A percentile compares a stretch with the other conserved stretches of the same genome.
These are phyloP conservation scores for Cercospora sp. DNA, from an alignment of 2,329 filamentous ascomycete species.

Conservation along the genomic window DNA sequence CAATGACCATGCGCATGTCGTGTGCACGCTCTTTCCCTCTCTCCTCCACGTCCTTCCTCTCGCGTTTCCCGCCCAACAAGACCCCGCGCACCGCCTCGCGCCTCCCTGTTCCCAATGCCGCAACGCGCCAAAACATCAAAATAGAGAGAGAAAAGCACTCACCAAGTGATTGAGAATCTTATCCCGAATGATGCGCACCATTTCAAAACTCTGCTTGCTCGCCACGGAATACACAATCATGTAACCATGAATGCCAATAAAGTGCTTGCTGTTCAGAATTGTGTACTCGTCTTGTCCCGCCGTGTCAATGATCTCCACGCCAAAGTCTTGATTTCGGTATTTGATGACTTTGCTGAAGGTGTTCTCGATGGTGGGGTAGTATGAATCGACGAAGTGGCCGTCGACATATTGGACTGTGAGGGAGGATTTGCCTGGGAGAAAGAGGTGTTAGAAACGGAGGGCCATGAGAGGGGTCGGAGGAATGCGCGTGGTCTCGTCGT, in stretches of 20 bases:
- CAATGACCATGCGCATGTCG: not conserved
- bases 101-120: not conserved
- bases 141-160: constrained; percentile 38
- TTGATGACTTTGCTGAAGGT: constrained; percentile 96
- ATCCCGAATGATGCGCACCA: constrained; percentile 92
- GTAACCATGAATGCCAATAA: constrained; percentile 98
- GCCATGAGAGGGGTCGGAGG: not conserved
- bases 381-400: constrained; percentile 96
- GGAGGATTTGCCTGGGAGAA: constrained; percentile 83
- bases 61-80: not conserved
- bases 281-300: constrained; percentile 98
- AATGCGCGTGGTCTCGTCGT: not conserved
- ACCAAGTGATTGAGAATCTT: constrained; percentile 97
- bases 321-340: constrained; percentile 87
- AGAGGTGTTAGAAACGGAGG: not conserved
- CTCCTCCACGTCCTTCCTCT: not conserved
- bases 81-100: not conserved
- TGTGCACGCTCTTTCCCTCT: not conserved
- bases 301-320: constrained; percentile 97
- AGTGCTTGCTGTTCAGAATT: constrained; percentile 97
- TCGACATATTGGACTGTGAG: constrained; percentile 97
- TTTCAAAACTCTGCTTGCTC: constrained; percentile 91
- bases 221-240: constrained; percentile 98
- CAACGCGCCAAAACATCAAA: not conserved
- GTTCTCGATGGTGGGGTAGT: constrained; percentile 99